These are phyloP conservation scores for Astragalus glycyphyllos DNA, from an alignment of 306 rosid genomes.

Conservation along the genomic window DNA sequence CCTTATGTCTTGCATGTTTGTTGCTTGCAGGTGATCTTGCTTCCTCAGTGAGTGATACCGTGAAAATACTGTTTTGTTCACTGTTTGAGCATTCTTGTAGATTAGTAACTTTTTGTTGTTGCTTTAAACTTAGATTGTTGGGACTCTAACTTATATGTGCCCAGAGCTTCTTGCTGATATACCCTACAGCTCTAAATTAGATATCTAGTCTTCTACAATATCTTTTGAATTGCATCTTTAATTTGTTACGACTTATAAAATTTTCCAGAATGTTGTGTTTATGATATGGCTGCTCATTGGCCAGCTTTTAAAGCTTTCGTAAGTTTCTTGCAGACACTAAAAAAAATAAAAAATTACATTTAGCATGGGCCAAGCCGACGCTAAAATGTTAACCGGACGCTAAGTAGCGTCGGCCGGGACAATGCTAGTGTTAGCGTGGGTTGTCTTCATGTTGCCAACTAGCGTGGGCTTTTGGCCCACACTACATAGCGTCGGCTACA, in stretches of 20 bases:
- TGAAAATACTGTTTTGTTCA: background rate
- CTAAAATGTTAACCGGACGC: no score
- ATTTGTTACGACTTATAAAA: conserved; percentile 26
- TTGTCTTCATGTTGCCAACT: no score
- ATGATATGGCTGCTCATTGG: conserved; percentile 86
- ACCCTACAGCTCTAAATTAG: conserved; percentile 97
- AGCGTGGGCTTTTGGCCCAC: no score
- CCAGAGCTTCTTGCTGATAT: conserved; percentile 99
- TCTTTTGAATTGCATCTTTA: conserved; percentile 6
- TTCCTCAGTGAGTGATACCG: conserved; percentile 74
- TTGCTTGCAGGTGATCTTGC: conserved; percentile 98
- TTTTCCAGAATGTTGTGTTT: conserved; percentile 86
- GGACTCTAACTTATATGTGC: conserved; percentile 98
- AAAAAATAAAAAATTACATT: no score
- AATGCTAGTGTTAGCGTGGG: no score
- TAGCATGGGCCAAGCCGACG: no score
- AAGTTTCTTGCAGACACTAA: no score
- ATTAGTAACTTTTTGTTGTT: conserved; percentile 22
- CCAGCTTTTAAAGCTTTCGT: conserved; percentile 99
- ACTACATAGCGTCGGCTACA: no score
- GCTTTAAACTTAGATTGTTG: conserved; percentile 73
- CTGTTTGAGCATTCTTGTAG: conserved; percentile 15
- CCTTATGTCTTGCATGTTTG: conserved; percentile 36
- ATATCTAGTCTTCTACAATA: conserved; percentile 68
- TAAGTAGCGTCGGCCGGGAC: no score